Evolutionary conservation across 768 basidiomycete genomes (phyloP), one percentile per base, ranked within the genome.

Genomic region (Leucogyrophana mollusca): DNA sequence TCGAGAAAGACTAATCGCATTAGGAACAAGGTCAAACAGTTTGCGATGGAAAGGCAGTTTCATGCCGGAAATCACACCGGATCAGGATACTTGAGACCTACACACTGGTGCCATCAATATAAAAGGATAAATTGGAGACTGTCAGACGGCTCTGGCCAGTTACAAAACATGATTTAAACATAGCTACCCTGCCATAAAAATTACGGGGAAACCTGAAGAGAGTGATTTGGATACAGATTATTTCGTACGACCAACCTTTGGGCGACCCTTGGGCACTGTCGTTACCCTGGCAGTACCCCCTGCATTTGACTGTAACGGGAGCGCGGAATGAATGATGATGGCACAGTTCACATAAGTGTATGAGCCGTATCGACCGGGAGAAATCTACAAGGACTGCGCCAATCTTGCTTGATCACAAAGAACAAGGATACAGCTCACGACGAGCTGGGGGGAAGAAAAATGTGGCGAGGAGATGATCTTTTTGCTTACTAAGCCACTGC

Each of bases 1-100:
- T 65, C 61, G 63, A 65, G 63, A 61, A 65, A 63, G 60, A 66
- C 59, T 67, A 64, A 65, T 65, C 52, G 43, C 46, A 61, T 53
- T 55, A 56, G 63, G 60, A 53, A 56, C 54, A 40, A 50, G 42
- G 40, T 27, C 56, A 39, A 37, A 49, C 34, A 45, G 46, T 49
- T 40, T 45, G 52, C 45, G 30, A 33, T 46, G 52, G 34, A 44
- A 48, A 47, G 38, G 47, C 49, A 51, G 56, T 49, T 53, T 42
- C 38, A 43, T 41, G 27, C 48, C 49, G 56, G 64, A 37, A 38
- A 49, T 51, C 49, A 51, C 45, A 47, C 49, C 40, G 45, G 36
- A 50, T 65, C 49, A 49, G 49, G 49, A 48, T 53, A 55, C 58
- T 52, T 51, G 53, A 52, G 53, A 58, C 51, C 51, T 53, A 47